These are phyloP conservation scores for Trametes sp. DNA, from an alignment of 1,284 basidiomycete genomes.

Conservation along the genomic window DNA sequence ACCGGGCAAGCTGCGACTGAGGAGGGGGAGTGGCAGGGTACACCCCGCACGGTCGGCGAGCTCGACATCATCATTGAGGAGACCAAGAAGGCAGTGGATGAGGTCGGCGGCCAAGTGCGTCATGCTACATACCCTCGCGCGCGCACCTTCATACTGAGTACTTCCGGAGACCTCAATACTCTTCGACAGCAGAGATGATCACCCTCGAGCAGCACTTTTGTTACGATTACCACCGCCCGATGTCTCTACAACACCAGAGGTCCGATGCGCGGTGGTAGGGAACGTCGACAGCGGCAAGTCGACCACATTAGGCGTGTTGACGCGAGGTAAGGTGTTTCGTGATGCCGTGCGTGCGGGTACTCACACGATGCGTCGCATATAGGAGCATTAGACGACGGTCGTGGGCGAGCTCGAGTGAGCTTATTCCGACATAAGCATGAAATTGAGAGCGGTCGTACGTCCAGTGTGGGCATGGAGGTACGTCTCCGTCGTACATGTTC, in stretches of 20 bases:
- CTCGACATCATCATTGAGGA: slow-evolving; percentile 54
- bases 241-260: slow-evolving; percentile 82
- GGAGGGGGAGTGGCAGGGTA: slow-evolving; percentile 62
- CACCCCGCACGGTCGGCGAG: slow-evolving; percentile 56
- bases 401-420: slow-evolving; percentile 91
- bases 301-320: slow-evolving; percentile 90
- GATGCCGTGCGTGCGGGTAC: slow-evolving; percentile 17
- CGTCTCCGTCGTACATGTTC: too few relatives aligned
- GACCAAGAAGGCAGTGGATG: slow-evolving; percentile 62
- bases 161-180: slow-evolving; percentile 59
- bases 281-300: slow-evolving; percentile 96
- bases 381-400: slow-evolving; percentile 93
- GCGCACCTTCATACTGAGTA: neutral
- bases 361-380: slow-evolving; percentile 39
- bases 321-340: slow-evolving; percentile 59
- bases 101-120: slow-evolving; percentile 77
- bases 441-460: slow-evolving; percentile 94
- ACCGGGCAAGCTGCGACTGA: slow-evolving; percentile 55
- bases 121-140: too few relatives aligned
- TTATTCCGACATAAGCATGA: slow-evolving; percentile 98
- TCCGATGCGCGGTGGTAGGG: slow-evolving; percentile 94
- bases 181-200: slow-evolving; percentile 53
- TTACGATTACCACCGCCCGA: slow-evolving; percentile 76
- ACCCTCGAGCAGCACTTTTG: slow-evolving; percentile 65
- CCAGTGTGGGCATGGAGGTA: slow-evolving; percentile 96